Evolutionary conservation across 148 eudicot species (phyloP).

Genomic region (Cornus florida): DNA sequence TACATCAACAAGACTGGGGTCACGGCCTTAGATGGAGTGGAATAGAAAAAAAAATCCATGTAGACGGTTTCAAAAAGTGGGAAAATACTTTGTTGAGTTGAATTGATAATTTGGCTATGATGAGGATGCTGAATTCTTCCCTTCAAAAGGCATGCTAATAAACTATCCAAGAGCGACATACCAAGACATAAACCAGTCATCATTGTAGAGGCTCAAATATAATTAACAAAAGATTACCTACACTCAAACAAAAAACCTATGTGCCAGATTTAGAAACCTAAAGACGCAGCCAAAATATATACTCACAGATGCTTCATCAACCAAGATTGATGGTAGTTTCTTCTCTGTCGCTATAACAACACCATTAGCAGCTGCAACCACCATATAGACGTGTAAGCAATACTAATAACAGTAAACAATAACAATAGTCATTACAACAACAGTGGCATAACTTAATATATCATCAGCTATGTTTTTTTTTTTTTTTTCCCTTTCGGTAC

Average conservation of each 20-base stretch:
- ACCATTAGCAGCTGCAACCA: conserved; percentile 91
- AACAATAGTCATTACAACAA: background rate
- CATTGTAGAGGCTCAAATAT: too few relatives aligned
- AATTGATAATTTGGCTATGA: background rate
- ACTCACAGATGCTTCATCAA: conserved; percentile 93
- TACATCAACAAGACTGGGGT: too few relatives aligned
- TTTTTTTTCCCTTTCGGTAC: too few relatives aligned
- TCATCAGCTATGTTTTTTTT: background rate
- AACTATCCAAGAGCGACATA: too few relatives aligned
- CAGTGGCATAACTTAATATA: background rate
- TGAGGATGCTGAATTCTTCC: background rate
- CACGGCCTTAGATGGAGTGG: too few relatives aligned
- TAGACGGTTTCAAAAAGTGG: too few relatives aligned
- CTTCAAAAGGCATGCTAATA: too few relatives aligned
- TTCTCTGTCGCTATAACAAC: conserved; percentile 98
- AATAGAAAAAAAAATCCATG: too few relatives aligned
- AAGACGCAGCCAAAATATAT: background rate
- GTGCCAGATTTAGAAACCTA: background rate
- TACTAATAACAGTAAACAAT: background rate
- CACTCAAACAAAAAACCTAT: too few relatives aligned
- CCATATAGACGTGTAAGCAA: background rate
- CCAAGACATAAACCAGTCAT: too few relatives aligned
- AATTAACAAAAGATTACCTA: too few relatives aligned
- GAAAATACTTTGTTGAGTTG: too few relatives aligned
- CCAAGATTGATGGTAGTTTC: conserved; percentile 89